Evolutionary conservation across 768 basidiomycete genomes (phyloP).

Genomic region (Pisolithus microcarpus): DNA sequence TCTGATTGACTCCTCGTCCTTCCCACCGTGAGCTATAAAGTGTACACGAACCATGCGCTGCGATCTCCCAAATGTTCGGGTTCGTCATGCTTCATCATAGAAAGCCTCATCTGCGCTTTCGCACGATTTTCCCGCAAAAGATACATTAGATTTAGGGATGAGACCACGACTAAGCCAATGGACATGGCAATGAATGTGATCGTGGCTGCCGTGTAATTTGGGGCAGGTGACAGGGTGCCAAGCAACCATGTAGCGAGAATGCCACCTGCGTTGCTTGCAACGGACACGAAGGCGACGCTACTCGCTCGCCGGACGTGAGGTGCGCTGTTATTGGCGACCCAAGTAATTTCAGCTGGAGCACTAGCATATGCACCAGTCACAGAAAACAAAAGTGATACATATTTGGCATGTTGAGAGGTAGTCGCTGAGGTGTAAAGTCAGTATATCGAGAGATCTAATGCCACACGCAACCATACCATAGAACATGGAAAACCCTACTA

Average conservation of each 20-base stretch:
- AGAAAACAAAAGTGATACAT: conserved; percentile 50
- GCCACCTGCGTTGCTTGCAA: conserved; percentile 52
- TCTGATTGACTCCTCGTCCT: not conserved
- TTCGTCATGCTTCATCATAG: conserved; percentile 29
- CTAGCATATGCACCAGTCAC: conserved; percentile 46
- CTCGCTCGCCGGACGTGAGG: conserved; percentile 54
- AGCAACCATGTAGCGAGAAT: conserved; percentile 58
- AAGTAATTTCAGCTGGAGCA: conserved; percentile 48
- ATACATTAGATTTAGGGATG: conserved; percentile 34
- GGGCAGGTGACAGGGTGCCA: conserved; percentile 42
- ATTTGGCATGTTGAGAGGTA: conserved; percentile 35
- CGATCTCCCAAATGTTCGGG: conserved; percentile 38
- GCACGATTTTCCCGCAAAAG: conserved; percentile 37
- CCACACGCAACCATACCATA: conserved; percentile 31
- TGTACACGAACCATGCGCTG: conserved; percentile 51
- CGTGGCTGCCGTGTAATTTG: conserved; percentile 44
- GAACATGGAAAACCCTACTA: conserved; percentile 52
- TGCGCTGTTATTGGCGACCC: conserved; percentile 56
- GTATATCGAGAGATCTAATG: not conserved
- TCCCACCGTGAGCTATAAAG: conserved; percentile 20
- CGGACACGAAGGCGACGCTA: conserved; percentile 49
- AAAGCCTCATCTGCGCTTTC: conserved; percentile 34
- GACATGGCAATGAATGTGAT: conserved; percentile 31
- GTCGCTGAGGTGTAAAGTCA: conserved; percentile 10
- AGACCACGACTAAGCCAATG: conserved; percentile 31